A percentile compares a stretch with the other conserved stretches of the same genome.
Evolutionary conservation across 495 filamentous ascomycete species (phyloP).

Genomic region (Xylaria sp.): DNA sequence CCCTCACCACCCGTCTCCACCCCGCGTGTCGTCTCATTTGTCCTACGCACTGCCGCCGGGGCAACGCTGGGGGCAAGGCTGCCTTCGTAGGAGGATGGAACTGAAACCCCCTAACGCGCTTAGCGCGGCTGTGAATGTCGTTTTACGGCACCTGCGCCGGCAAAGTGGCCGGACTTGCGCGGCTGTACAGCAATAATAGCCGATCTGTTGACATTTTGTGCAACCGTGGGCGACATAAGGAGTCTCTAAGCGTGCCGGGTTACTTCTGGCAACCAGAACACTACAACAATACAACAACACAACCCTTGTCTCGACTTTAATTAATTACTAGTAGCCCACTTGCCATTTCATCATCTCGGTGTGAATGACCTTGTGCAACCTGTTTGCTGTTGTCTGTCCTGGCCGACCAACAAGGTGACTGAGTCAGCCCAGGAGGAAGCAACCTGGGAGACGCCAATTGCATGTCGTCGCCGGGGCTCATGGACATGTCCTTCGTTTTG

Average conservation of each 20-base stretch:
- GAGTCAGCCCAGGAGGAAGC: slow-evolving; percentile 13
- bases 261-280: no score
- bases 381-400: background rate
- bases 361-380: slow-evolving; percentile 3
- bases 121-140: slow-evolving; percentile 32
- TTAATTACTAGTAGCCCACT: slow-evolving; percentile 2
- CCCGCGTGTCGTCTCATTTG: slow-evolving; percentile 18
- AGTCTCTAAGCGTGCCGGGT: background rate
- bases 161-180: slow-evolving; percentile 22
- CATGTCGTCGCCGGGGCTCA: no score
- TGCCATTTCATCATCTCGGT: slow-evolving; percentile 19
- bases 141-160: slow-evolving; percentile 23
- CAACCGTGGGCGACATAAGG: background rate
- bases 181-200: background rate
- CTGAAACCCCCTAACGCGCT: slow-evolving; percentile 28
- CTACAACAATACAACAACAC: background rate
- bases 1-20: slow-evolving; percentile 11
- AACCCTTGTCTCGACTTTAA: slow-evolving; percentile 8
- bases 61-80: slow-evolving; percentile 22
- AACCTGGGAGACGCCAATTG: background rate
- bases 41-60: slow-evolving; percentile 26
- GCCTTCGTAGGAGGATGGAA: slow-evolving; percentile 25
- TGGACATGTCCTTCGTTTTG: background rate
- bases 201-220: slow-evolving; percentile 16
- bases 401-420: background rate